Percentiles rank a stretch among this genome's conserved stretches.
Evolutionary conservation across 805 yeast genomes (phyloP).

Genomic region (Candida sithepensis): DNA sequence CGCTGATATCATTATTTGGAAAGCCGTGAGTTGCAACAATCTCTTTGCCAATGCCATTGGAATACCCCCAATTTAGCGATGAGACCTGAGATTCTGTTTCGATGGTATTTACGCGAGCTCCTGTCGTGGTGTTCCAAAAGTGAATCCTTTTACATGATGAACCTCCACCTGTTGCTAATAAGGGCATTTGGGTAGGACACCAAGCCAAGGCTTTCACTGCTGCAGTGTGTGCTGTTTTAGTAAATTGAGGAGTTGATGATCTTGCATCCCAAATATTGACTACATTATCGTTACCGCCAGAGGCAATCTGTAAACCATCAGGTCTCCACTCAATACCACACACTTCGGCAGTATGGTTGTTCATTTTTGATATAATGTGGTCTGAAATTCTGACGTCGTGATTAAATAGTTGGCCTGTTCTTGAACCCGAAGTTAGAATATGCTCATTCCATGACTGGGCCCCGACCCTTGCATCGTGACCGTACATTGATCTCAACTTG

Average conservation of each 20-base stretch:
- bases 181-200: slow-evolving; percentile 82
- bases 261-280: slow-evolving; percentile 93
- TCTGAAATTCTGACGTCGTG: slow-evolving; percentile 86
- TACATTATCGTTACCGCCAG: slow-evolving; percentile 92
- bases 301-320: slow-evolving; percentile 83
- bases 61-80: slow-evolving; percentile 88
- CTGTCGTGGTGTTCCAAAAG: slow-evolving; percentile 94
- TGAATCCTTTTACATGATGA: slow-evolving; percentile 83
- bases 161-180: slow-evolving; percentile 97
- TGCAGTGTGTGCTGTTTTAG: slow-evolving; percentile 79
- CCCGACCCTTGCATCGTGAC: slow-evolving; percentile 74
- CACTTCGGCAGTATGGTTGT: slow-evolving; percentile 79
- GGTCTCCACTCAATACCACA: slow-evolving; percentile 85
- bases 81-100: slow-evolving; percentile 94
- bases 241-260: slow-evolving; percentile 61
- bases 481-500: slow-evolving; percentile 75
- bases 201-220: slow-evolving; percentile 95
- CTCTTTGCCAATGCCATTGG: slow-evolving; percentile 70
- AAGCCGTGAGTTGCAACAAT: slow-evolving; percentile 92
- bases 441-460: slow-evolving; percentile 84
- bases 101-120: slow-evolving; percentile 78
- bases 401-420: slow-evolving; percentile 78
- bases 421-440: slow-evolving; percentile 79
- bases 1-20: slow-evolving; percentile 78
- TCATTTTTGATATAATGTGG: slow-evolving; percentile 61